These are phyloP conservation scores for Microthlaspi erraticum DNA, from an alignment of 345 rosid genomes.

Conservation along the genomic window DNA sequence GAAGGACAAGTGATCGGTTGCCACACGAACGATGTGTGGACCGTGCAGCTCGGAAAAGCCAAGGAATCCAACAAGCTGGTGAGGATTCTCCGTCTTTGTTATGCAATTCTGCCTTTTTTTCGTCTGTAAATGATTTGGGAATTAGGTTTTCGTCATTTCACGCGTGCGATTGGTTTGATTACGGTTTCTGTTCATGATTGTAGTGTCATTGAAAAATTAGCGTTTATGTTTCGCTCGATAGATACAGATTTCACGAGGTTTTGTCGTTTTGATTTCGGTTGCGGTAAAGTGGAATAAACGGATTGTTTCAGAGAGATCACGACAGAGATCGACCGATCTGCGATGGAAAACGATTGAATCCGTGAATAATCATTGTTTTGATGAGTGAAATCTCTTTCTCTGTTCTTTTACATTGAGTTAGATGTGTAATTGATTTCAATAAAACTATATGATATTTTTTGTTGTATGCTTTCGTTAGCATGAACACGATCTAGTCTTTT, in stretches of 20 bases:
- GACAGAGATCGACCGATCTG: conserved; percentile 5
- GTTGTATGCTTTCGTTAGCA: neutral
- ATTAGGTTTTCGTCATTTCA: conserved; percentile 18
- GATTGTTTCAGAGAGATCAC: conserved; percentile 9
- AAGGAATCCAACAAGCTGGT: conserved; percentile 62
- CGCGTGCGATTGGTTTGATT: conserved; percentile 18
- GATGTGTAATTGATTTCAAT: neutral
- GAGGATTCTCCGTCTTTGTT: neutral
- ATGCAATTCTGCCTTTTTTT: neutral
- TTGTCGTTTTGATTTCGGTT: conserved; percentile 4
- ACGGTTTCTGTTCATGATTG: neutral
- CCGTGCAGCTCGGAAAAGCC: conserved; percentile 52
- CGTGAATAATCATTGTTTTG: neutral
- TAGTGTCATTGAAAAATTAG: neutral
- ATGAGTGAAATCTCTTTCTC: neutral
- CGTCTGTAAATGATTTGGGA: neutral
- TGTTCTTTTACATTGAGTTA: neutral
- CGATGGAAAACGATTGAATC: neutral
- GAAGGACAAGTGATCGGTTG: conserved; percentile 72
- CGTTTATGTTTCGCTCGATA: no score
- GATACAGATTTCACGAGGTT: neutral
- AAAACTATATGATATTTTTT: neutral
- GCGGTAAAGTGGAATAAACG: neutral
- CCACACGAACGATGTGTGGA: conserved; percentile 58
- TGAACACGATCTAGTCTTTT: neutral